A percentile compares a stretch with the other conserved stretches of the same genome.
Evolutionary conservation across 2,329 filamentous ascomycete genomes (phyloP).

Genomic region (Fusarium nisikadoi): DNA sequence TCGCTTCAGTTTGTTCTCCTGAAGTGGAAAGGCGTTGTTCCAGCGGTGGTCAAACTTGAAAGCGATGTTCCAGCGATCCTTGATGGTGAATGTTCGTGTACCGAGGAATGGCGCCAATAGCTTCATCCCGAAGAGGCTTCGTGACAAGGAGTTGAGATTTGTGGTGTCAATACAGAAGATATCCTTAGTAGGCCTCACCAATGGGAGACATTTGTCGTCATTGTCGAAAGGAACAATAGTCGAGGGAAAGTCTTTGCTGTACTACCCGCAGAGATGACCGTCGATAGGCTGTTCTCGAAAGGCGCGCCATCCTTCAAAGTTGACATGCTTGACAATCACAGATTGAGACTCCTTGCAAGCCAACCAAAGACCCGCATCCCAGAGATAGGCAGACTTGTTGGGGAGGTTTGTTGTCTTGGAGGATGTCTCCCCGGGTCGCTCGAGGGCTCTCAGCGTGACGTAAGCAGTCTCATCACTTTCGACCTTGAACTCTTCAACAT

Average conservation of each 20-base stretch:
- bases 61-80: not conserved
- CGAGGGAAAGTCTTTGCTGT: not conserved
- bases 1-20: no score
- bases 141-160: not conserved
- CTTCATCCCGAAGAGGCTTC: not conserved
- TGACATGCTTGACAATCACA: not conserved
- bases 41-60: not conserved
- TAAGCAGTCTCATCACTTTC: not conserved
- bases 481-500: not conserved
- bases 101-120: not conserved
- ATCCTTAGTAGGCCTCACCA: not conserved
- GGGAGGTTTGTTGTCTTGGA: accelerated
- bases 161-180: not conserved
- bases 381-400: conserved; percentile 7
- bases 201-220: not conserved
- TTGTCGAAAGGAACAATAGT: not conserved
- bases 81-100: no score
- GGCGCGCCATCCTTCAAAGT: not conserved
- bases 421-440: not conserved
- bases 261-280: not conserved
- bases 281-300: not conserved
- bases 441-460: not conserved
- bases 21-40: accelerated
- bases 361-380: conserved; percentile 10
- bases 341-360: conserved; percentile 1